Evolutionary conservation across 768 basidiomycete species (phyloP).

Genomic region (Russula foetens): DNA sequence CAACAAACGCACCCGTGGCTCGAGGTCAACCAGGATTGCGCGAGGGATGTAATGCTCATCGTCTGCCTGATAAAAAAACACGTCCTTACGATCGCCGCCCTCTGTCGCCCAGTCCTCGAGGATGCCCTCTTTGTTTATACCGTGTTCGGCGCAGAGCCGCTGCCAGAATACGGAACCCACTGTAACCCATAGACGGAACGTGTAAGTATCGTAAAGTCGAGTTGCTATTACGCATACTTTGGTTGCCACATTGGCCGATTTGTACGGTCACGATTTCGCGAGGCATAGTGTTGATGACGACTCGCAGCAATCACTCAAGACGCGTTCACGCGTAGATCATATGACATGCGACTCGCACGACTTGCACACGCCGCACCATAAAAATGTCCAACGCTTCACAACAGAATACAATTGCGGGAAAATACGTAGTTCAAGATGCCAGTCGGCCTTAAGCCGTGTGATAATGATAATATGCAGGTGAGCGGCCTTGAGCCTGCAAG

Average conservation of each 20-base stretch:
- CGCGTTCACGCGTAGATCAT: not conserved
- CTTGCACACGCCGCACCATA: not conserved
- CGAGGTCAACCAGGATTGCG: constrained; percentile 92
- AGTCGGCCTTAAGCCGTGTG: constrained; percentile 20
- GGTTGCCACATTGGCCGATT: constrained; percentile 89
- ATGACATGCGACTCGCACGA: not conserved
- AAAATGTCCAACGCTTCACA: not conserved
- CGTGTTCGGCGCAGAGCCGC: constrained; percentile 95
- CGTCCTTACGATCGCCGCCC: constrained; percentile 94
- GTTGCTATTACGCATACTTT: constrained; percentile 42
- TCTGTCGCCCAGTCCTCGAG: constrained; percentile 97
- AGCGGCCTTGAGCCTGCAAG: constrained; percentile 18
- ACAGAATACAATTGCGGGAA: constrained; percentile 13
- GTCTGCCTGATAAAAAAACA: constrained; percentile 99
- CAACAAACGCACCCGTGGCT: constrained; percentile 67
- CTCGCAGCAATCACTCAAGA: not conserved
- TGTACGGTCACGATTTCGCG: constrained; percentile 80
- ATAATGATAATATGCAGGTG: constrained; percentile 19
- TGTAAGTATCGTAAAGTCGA: constrained; percentile 10
- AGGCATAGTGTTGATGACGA: constrained; percentile 41
- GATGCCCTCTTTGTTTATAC: constrained; percentile 91
- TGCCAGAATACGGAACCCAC: constrained; percentile 99
- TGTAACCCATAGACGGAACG: constrained; percentile 27
- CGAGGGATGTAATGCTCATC: constrained; percentile 99
- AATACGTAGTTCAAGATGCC: constrained; percentile 16